Conservation (phyloP, 495 filamentous ascomycete species). For the Talaromyces adpressus region DNA sequence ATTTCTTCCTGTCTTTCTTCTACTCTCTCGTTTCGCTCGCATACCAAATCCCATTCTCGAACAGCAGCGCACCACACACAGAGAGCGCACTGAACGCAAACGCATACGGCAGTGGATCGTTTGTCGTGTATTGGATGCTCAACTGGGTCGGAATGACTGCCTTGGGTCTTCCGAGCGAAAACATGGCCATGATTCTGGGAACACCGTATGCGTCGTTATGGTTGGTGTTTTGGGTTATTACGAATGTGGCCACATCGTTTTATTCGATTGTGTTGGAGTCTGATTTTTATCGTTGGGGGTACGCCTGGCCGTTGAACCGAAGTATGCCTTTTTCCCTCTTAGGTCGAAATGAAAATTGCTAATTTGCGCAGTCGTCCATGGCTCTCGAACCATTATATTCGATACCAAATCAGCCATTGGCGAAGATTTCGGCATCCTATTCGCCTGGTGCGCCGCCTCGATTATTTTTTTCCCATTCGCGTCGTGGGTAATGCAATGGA, state of each 20-base stretch:
- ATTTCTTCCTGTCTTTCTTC: slow-evolving; percentile 59
- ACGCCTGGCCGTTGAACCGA: slow-evolving; percentile 66
- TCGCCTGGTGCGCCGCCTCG: slow-evolving; percentile 53
- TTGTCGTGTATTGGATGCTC: slow-evolving; percentile 69
- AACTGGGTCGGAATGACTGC: slow-evolving; percentile 67
- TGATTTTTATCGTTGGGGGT: slow-evolving; percentile 59
- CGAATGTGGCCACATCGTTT: slow-evolving; percentile 60
- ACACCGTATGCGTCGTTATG: slow-evolving; percentile 62
- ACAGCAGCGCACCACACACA: slow-evolving; percentile 33
- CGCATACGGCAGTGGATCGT: slow-evolving; percentile 53
- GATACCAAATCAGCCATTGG: slow-evolving; percentile 56
- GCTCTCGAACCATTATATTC: slow-evolving; percentile 55
- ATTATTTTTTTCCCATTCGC: slow-evolving; percentile 54
- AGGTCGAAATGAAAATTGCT: slow-evolving; percentile 8
- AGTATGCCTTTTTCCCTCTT: slow-evolving; percentile 25
- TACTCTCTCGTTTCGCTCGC: slow-evolving; percentile 62
- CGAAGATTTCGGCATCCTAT: slow-evolving; percentile 56
- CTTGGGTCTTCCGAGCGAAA: slow-evolving; percentile 63
- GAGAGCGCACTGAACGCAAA: slow-evolving; percentile 41
- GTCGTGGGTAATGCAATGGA: slow-evolving; percentile 52
- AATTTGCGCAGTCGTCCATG: slow-evolving; percentile 47
- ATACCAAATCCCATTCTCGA: slow-evolving; percentile 57
- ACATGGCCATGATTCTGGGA: slow-evolving; percentile 63
- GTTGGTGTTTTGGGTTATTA: slow-evolving; percentile 73
- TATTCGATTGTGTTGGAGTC: slow-evolving; percentile 54